Evolutionary conservation across 108 stramenopile genomes (phyloP).

Genomic region (Cyclotella sp.): DNA sequence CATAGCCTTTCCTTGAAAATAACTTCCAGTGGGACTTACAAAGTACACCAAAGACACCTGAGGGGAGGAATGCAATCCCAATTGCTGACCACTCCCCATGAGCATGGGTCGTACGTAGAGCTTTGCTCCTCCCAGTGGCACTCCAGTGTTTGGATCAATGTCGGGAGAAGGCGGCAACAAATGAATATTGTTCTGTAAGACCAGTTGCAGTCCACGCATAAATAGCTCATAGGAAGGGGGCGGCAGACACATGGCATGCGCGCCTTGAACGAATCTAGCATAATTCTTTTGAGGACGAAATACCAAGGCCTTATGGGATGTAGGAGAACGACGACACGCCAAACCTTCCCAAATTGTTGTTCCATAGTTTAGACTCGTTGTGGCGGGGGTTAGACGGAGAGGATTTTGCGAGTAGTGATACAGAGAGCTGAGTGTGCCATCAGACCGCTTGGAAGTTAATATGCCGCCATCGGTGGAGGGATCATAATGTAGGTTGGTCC

Average conservation of each 20-base stretch:
- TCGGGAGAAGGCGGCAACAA: constrained; percentile 77
- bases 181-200: constrained; percentile 63
- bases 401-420: constrained; percentile 60
- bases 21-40: constrained; percentile 86
- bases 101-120: constrained; percentile 74
- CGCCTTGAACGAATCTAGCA: constrained; percentile 67
- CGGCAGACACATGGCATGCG: constrained; percentile 78
- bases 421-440: constrained; percentile 38
- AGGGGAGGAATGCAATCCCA: constrained; percentile 77
- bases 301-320: constrained; percentile 62
- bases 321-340: constrained; percentile 70
- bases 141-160: constrained; percentile 29
- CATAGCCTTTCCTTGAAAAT: constrained; percentile 69
- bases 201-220: constrained; percentile 72
- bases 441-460: constrained; percentile 39
- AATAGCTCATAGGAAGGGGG: constrained; percentile 68
- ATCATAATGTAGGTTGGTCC: constrained; percentile 76
- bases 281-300: constrained; percentile 85
- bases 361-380: constrained; percentile 84
- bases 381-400: constrained; percentile 69
- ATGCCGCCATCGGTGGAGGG: constrained; percentile 57
- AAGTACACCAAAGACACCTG: constrained; percentile 73
- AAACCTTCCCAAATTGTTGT: constrained; percentile 91
- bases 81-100: constrained; percentile 66
- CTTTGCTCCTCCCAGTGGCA: constrained; percentile 66